Evolutionary conservation across 1,284 basidiomycete genomes (phyloP), one percentile per base, ranked within the genome.

Genomic region (Polyporus tsugae): DNA sequence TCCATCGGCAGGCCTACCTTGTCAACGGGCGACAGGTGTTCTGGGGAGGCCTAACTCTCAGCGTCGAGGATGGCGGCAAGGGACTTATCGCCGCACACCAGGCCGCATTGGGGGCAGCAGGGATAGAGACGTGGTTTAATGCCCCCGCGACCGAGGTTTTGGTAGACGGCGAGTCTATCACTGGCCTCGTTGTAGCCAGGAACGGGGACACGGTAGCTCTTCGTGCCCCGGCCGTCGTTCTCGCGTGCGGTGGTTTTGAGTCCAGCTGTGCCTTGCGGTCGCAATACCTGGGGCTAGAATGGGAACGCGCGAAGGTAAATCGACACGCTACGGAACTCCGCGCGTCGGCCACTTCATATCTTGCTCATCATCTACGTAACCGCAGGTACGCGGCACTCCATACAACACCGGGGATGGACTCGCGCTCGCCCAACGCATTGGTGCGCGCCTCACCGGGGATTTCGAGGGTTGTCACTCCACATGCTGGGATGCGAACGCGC

Each of bases 191-290:
- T 7, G 83, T 87, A 3, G 75, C 78, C 41, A 82, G 76, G 65
- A 74, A 77, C 17, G 86, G 82, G 3, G 65, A 80, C 63, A 74
- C 78, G 13, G 41, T 83, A 17, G 68, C 68, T 13, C 74, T 92
- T 19, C 74, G 69, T 6, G 74, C 85, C 1, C 72, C 75, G 6
- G 82, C 86, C 9, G 84, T 91, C 33, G 77, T 91, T 41, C 81
- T 92, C 39, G 90, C 90, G 11, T 85, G 85, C 38, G 91, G 90
- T 36, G 90, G 90, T 1, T 91, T 87, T 70, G 90, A 91, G 75
- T 84, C 90, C 4, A 90, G 81, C 73, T 74, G 78, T 49, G 80
- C 84, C 52, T 74, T 89, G 65, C 84, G 90, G 60, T 77, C 74
- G 25, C 83, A 85, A 73, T 76, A 89, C 75, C 80, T 92, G 19